Evolutionary conservation across 2,329 filamentous ascomycete genomes (phyloP).

Genomic region (Alternaria sp.): DNA sequence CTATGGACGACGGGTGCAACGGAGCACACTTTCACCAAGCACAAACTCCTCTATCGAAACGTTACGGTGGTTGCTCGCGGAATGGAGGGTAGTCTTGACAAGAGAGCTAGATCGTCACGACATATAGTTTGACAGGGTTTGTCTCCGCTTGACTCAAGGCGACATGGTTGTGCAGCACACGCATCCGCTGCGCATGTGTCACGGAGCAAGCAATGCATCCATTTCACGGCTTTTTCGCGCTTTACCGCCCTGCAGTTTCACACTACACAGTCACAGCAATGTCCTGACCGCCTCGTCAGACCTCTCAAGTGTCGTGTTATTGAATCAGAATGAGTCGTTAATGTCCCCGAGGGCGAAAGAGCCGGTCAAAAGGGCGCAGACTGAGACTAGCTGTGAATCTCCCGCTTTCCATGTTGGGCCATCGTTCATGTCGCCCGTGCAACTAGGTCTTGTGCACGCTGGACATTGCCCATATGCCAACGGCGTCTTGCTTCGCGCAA

Average conservation of each 20-base stretch:
- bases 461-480: not conserved
- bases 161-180: constrained; percentile 8
- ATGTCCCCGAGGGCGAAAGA: not conserved
- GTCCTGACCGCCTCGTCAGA: not conserved
- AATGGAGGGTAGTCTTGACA: not conserved
- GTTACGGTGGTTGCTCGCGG: not conserved
- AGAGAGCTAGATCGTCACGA: not conserved
- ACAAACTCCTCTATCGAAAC: not conserved
- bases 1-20: not conserved
- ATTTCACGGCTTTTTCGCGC: not conserved
- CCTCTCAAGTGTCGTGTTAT: not conserved
- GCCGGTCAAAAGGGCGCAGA: not conserved
- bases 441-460: not conserved
- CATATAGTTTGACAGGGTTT: not conserved
- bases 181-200: constrained; percentile 3
- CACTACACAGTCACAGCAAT: constrained; percentile 1
- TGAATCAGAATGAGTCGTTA: not conserved
- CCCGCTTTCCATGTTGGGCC: not conserved
- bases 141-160: constrained; percentile 8
- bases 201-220: not conserved
- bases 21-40: not conserved
- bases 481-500: not conserved
- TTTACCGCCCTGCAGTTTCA: not conserved
- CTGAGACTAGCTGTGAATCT: not conserved
- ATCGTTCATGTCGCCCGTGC: not conserved